A percentile compares a stretch with the other conserved stretches of the same genome.
These are phyloP conservation scores for Ophiostoma ips DNA, from an alignment of 2,329 filamentous ascomycete species.

Conservation along the genomic window DNA sequence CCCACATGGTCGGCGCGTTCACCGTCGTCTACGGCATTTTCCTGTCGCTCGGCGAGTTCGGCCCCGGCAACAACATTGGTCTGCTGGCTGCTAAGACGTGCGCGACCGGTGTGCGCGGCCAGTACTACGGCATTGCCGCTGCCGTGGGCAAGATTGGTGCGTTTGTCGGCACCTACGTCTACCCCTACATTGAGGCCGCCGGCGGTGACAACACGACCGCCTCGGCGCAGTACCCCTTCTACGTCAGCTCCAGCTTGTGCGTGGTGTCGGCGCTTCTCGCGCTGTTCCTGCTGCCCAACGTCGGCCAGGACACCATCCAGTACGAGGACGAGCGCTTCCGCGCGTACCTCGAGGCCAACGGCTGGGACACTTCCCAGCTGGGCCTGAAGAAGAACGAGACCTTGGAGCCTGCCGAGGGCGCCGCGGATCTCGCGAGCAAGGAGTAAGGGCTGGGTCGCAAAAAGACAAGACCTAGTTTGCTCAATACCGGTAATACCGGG, in stretches of 20 bases:
- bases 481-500: no score
- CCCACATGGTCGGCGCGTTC: slow-evolving; percentile 57
- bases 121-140: slow-evolving; percentile 60
- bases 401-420: not conserved
- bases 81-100: slow-evolving; percentile 76
- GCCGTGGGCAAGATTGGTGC: slow-evolving; percentile 65
- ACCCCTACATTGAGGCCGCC: slow-evolving; percentile 55
- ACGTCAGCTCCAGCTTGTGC: slow-evolving; percentile 64
- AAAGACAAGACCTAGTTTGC: no score
- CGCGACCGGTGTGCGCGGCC: slow-evolving; percentile 73
- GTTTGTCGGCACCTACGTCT: slow-evolving; percentile 75
- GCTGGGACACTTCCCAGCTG: slow-evolving; percentile 55
- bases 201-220: slow-evolving; percentile 38
- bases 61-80: slow-evolving; percentile 85
- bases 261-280: slow-evolving; percentile 56
- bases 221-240: slow-evolving; percentile 76
- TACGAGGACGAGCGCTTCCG: slow-evolving; percentile 65
- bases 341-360: slow-evolving; percentile 55
- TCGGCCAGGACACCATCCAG: slow-evolving; percentile 76
- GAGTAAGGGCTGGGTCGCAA: not conserved
- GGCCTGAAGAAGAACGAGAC: slow-evolving; percentile 27
- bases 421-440: not conserved
- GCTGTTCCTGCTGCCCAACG: slow-evolving; percentile 56
- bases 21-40: slow-evolving; percentile 72
- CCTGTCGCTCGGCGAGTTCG: slow-evolving; percentile 62